Evolutionary conservation across 1,284 basidiomycete genomes (phyloP), one percentile per base, ranked within the genome.

Genomic region (Clitocybe nebularis): DNA sequence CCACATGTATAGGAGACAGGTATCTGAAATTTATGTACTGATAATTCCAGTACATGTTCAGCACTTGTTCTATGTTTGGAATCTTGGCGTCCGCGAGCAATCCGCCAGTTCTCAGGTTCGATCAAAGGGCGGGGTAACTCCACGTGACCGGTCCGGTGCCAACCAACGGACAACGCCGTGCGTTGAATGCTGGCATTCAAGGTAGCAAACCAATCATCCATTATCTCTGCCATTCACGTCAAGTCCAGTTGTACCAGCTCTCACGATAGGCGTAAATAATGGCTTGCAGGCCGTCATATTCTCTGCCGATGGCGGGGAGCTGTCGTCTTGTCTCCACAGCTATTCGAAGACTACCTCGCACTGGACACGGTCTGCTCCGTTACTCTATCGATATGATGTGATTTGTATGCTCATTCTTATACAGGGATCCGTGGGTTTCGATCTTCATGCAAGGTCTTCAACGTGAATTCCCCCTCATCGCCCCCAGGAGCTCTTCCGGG

Each of bases 401-500:
- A 9, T 35, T 29, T 21, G 5, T 16, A 20, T 43, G 4, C 25
- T 28, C 16, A 36, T 35, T 24, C 22, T 14, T 17, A 24, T 41
- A 30, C 43, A 68, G 67, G 56, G 42, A 53, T 45, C 48, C 64
- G 63, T 36, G 61, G 44, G 43, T 59, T 69, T 41, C 62, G 64
- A 46, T 53, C 55, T 19, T 62, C 64, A 42, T 41, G 49, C 17
- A 53, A 48, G 24, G 36, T 49, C 10, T 54, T 43, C 10, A 49
- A 53, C 48, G n/a, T n/a, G n/a, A n/a, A n/a, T n/a, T n/a, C n/a
- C n/a, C n/a, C n/a, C n/a, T n/a, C n/a, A n/a, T n/a, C n/a, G n/a
- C n/a, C n/a, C n/a, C n/a, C n/a, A n/a, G n/a, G n/a, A n/a, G n/a
- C 11, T 23, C 44, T 28, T 29, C 52, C 41, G 53, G 84, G 84